Percentiles rank a stretch among this genome's conserved stretches.
These are phyloP conservation scores for Globisporangium okanoganense DNA, from an alignment of 352 stramenopile genomes.

Conservation along the genomic window DNA sequence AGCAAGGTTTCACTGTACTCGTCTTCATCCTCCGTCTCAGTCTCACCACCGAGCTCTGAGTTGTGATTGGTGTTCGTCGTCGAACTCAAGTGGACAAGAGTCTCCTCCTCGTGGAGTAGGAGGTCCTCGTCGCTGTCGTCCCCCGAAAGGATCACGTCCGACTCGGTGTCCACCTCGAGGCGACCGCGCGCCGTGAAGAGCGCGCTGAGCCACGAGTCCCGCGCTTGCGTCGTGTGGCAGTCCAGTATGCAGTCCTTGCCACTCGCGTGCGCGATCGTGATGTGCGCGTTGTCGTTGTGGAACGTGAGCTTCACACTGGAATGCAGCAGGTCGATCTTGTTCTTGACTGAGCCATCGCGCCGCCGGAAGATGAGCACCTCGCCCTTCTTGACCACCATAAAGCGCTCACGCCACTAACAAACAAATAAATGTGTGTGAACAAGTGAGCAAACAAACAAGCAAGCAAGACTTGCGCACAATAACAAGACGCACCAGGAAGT, in stretches of 20 bases:
- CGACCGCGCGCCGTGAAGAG: conserved; percentile 49
- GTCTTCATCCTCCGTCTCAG: conserved; percentile 19
- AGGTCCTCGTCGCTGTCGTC: conserved; percentile 31
- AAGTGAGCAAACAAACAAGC: not conserved
- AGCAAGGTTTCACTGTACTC: conserved; percentile 53
- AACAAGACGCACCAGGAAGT: conserved; percentile 47
- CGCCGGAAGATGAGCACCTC: conserved; percentile 46
- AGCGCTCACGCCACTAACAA: conserved; percentile 61
- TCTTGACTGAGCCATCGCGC: conserved; percentile 46
- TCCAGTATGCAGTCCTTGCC: conserved; percentile 40
- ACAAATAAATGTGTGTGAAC: not conserved
- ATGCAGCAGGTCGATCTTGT: conserved; percentile 66
- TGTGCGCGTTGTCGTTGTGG: conserved; percentile 48
- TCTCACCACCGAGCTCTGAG: conserved; percentile 13
- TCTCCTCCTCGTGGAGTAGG: not conserved
- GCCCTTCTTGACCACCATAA: conserved; percentile 46
- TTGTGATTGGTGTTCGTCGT: conserved; percentile 10
- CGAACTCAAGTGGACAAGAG: not conserved
- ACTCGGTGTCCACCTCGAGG: conserved; percentile 33
- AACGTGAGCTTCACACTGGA: conserved; percentile 53
- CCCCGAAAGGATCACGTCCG: conserved; percentile 36
- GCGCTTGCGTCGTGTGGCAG: conserved; percentile 37
- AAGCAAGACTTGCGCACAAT: not conserved
- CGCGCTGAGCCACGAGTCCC: conserved; percentile 60
- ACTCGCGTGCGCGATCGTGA: conserved; percentile 40